Percentiles rank a stretch among this genome's conserved stretches.
Evolutionary conservation across 768 basidiomycete species (phyloP).

Genomic region (Tephrocybe sp.): DNA sequence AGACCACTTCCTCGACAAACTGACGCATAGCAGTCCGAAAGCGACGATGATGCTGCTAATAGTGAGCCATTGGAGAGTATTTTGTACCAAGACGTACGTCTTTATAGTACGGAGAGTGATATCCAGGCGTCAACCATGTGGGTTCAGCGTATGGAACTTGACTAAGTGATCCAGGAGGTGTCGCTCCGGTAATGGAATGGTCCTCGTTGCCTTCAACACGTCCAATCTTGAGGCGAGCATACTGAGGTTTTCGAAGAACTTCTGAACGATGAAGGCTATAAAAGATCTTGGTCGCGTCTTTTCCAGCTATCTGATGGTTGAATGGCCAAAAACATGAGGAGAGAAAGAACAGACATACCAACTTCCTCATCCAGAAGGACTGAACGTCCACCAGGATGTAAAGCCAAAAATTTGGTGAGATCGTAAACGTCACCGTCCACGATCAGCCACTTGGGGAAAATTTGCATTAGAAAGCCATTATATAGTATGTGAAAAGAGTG

Average conservation of each 20-base stretch:
- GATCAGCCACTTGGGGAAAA: not conserved
- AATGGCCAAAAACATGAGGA: not conserved
- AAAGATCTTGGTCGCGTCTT: slow-evolving; percentile 86
- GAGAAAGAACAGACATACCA: slow-evolving; percentile 39
- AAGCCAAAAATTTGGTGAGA: slow-evolving; percentile 69
- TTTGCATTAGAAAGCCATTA: not conserved
- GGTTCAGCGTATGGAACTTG: slow-evolving; percentile 87
- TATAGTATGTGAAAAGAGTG: not conserved
- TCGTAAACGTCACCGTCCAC: slow-evolving; percentile 54
- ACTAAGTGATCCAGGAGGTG: slow-evolving; percentile 56
- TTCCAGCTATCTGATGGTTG: slow-evolving; percentile 61
- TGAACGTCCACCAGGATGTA: slow-evolving; percentile 81
- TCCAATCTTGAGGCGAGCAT: slow-evolving; percentile 71
- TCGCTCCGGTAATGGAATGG: slow-evolving; percentile 38
- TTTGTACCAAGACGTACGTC: slow-evolving; percentile 40
- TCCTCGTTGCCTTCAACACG: slow-evolving; percentile 60
- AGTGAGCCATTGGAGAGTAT: slow-evolving; percentile 26
- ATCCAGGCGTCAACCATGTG: slow-evolving; percentile 71
- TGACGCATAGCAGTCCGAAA: slow-evolving; percentile 63
- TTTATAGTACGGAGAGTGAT: slow-evolving; percentile 73
- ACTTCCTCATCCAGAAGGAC: slow-evolving; percentile 75
- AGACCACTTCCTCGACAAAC: slow-evolving; percentile 70
- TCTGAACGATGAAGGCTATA: slow-evolving; percentile 87
- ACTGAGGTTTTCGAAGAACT: slow-evolving; percentile 74
- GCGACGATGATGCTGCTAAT: slow-evolving; percentile 46